Percentiles rank a stretch among this genome's conserved stretches.
These are phyloP conservation scores for Malus sylvestris DNA, from an alignment of 306 rosid genomes.

Conservation along the genomic window DNA sequence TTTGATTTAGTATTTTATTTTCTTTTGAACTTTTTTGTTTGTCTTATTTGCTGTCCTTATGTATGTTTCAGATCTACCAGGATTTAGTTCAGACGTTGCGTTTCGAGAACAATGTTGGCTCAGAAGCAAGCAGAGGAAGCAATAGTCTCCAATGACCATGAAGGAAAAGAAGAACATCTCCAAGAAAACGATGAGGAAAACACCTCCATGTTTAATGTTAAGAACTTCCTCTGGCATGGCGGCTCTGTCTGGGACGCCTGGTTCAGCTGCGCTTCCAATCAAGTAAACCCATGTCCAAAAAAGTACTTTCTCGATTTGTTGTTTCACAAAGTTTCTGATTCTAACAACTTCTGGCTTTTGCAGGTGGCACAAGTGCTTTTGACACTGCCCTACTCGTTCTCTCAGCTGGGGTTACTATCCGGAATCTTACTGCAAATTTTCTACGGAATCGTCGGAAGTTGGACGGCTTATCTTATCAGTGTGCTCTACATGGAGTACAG, in stretches of 20 bases:
- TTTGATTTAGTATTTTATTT: conserved; percentile 1
- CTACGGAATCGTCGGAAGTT: conserved; percentile 87
- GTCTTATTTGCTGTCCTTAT: conserved; percentile 46
- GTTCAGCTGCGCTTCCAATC: conserved; percentile 99
- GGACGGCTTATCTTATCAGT: conserved; percentile 96
- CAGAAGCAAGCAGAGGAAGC: conserved; percentile 92
- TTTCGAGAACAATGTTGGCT: conserved; percentile 55
- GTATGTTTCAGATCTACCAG: conserved; percentile 52
- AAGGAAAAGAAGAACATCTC: conserved; percentile 24
- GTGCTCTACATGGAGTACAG: conserved; percentile 82
- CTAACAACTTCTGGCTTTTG: not conserved
- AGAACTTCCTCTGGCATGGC: conserved; percentile 84
- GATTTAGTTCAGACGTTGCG: conserved; percentile 30
- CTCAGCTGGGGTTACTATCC: conserved; percentile 89
- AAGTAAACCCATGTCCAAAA: conserved; percentile 27
- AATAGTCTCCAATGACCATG: conserved; percentile 53
- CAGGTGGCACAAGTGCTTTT: conserved; percentile 95
- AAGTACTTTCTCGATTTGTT: not conserved
- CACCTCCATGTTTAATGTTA: conserved; percentile 47
- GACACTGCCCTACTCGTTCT: conserved; percentile 94
- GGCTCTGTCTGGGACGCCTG: conserved; percentile 99
- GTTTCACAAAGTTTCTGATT: not conserved
- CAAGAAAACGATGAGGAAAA: conserved; percentile 25
- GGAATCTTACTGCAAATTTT: conserved; percentile 74
- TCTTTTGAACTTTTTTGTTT: not conserved